These are phyloP conservation scores for Penicillium pulvis DNA, from an alignment of 495 filamentous ascomycete genomes.

Conservation along the genomic window DNA sequence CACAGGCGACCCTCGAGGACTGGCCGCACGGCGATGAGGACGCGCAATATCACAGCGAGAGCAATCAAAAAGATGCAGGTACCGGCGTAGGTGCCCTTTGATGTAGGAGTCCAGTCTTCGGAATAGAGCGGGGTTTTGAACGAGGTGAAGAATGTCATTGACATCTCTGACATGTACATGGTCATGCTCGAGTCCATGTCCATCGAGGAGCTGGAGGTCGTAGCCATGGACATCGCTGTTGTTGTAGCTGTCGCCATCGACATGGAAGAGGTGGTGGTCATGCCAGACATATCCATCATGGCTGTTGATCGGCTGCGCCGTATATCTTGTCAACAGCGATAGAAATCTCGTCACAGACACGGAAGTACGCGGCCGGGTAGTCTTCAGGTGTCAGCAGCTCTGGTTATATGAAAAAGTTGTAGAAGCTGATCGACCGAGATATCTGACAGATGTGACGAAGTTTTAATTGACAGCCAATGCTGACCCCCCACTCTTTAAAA, in stretches of 20 bases:
- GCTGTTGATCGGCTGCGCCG: not conserved
- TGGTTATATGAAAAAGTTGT: not conserved
- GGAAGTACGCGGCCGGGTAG: not conserved
- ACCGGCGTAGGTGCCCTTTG: slow-evolving; percentile 69
- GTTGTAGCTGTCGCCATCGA: slow-evolving; percentile 12
- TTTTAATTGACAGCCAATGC: not conserved
- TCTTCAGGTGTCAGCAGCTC: not conserved
- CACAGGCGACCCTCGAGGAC: slow-evolving; percentile 48
- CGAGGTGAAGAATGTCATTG: slow-evolving; percentile 39
- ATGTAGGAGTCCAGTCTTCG: slow-evolving; percentile 67
- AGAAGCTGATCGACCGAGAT: not conserved
- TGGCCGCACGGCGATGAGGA: slow-evolving; percentile 66
- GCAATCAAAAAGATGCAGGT: slow-evolving; percentile 86
- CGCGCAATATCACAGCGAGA: slow-evolving; percentile 67
- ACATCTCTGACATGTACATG: slow-evolving; percentile 11
- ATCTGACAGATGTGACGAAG: not conserved
- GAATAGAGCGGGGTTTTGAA: slow-evolving; percentile 76
- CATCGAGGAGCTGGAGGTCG: slow-evolving; percentile 20
- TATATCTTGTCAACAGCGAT: not conserved
- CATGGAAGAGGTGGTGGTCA: slow-evolving; percentile 17
- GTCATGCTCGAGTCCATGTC: slow-evolving; percentile 19
- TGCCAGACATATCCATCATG: slow-evolving; percentile 27
- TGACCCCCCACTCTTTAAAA: not conserved
- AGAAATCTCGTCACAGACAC: too few relatives aligned
- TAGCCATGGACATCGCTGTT: slow-evolving; percentile 23